Evolutionary conservation across 1,284 basidiomycete genomes (phyloP).

Genomic region (Tremellales sp.): DNA sequence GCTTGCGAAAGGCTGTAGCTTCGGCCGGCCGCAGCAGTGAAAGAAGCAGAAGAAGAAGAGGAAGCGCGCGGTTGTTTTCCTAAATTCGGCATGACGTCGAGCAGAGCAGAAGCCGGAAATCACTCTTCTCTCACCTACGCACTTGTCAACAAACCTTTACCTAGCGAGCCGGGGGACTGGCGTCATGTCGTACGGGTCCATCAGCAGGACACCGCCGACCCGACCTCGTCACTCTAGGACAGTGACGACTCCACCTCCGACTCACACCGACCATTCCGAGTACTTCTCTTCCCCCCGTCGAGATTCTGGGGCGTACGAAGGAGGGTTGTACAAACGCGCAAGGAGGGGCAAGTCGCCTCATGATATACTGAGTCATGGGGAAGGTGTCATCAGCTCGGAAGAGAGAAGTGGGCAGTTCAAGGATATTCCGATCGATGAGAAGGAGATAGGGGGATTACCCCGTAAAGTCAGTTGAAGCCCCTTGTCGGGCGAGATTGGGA

Average conservation of each 20-base stretch:
- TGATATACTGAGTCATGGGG: slow-evolving; percentile 7
- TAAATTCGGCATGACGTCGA: no score
- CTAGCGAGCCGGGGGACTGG: no score
- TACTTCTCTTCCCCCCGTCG: neutral
- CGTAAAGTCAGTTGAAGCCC: slow-evolving; percentile 30
- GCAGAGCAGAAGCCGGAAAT: no score
- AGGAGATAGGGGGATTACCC: slow-evolving; percentile 34
- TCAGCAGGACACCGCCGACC: neutral
- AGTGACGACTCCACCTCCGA: neutral
- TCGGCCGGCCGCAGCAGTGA: neutral
- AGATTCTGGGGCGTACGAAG: neutral
- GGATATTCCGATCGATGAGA: slow-evolving; percentile 27
- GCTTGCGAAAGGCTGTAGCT: no score
- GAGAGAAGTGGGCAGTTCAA: slow-evolving; percentile 35
- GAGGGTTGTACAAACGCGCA: neutral
- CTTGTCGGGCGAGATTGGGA: neutral
- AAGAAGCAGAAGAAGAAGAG: neutral
- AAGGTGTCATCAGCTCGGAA: slow-evolving; percentile 29
- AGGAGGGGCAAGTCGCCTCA: neutral
- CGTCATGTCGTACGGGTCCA: neutral
- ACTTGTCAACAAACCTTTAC: no score
- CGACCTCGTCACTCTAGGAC: neutral
- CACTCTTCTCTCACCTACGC: no score
- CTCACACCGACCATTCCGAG: neutral
- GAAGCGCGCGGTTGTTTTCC: neutral